Evolutionary conservation across 345 rosid genomes (phyloP).

Genomic region (Rhizophora apiculata): DNA sequence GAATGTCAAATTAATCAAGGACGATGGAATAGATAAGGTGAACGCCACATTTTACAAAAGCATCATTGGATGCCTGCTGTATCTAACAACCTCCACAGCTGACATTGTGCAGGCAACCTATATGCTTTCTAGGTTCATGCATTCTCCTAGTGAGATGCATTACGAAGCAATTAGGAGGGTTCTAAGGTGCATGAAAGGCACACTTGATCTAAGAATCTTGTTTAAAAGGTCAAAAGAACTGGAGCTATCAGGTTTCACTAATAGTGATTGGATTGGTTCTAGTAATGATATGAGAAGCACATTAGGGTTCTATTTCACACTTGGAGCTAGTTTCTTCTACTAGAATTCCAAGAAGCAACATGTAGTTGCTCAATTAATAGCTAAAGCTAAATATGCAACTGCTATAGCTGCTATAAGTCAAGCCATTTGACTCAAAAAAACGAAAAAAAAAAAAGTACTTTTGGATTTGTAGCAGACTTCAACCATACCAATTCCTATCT

Average conservation of each 20-base stretch:
- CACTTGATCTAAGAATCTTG: no score
- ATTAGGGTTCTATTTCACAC: no score
- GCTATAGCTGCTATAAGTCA: background rate
- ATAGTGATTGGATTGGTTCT: no score
- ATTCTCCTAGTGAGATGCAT: background rate
- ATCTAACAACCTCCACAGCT: no score
- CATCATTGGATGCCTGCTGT: background rate
- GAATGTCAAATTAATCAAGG: no score
- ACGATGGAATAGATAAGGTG: no score
- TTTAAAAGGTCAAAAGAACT: background rate
- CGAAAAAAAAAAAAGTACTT: background rate
- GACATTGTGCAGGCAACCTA: no score
- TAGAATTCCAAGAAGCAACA: background rate
- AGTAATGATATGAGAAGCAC: background rate
- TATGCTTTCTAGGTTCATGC: background rate
- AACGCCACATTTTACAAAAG: background rate
- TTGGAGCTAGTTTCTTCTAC: background rate
- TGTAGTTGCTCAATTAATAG: background rate
- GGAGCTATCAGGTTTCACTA: background rate
- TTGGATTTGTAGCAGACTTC: background rate
- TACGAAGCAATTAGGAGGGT: background rate
- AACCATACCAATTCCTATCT: background rate
- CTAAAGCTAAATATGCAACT: background rate
- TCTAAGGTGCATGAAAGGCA: no score
- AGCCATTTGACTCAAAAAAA: background rate